phyloP scores from a whole-genome alignment of 495 filamentous ascomycete genomes.

The Aspergillus panamensis region DNA sequence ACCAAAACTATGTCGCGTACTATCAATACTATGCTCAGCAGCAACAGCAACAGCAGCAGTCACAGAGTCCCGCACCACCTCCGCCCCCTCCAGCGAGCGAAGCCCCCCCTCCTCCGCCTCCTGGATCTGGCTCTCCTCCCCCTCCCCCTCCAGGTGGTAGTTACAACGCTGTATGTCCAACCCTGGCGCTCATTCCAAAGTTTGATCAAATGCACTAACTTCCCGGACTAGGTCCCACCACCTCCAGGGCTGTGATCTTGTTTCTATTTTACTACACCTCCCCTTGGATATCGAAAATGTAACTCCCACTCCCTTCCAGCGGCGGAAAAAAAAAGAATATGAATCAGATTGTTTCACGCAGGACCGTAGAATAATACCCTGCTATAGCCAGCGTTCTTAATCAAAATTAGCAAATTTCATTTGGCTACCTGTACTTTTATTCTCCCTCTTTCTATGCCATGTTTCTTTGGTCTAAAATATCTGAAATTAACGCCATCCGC shows the following conservation, averaged over 20 bases:
- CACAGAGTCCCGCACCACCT: conserved; percentile 49
- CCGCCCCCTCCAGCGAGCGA: conserved; percentile 60
- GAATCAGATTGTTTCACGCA: conserved; percentile 4
- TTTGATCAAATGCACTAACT: background rate
- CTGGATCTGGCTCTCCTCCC: conserved; percentile 66
- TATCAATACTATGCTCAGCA: conserved; percentile 67
- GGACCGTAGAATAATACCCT: conserved; percentile 2
- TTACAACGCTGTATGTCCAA: conserved; percentile 61
- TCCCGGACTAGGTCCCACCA: conserved; percentile 42
- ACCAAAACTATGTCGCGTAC: conserved; percentile 65
- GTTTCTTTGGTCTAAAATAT: background rate
- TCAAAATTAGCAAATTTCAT: conserved; percentile 6
- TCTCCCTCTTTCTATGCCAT: background rate
- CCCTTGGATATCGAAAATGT: conserved; percentile 10
- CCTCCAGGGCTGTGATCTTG: conserved; percentile 46
- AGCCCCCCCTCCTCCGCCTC: conserved; percentile 59
- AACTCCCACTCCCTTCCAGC: background rate
- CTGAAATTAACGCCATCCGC: background rate
- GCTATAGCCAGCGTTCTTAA: conserved; percentile 1
- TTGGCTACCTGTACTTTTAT: conserved; percentile 7
- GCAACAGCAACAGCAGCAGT: conserved; percentile 45
- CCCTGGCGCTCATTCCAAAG: background rate
- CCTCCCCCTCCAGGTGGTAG: conserved; percentile 57
- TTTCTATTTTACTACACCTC: background rate
- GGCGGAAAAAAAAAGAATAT: background rate